Conservation (phyloP, 495 filamentous ascomycete genomes). For the Annulohypoxylon maeteangense region DNA sequence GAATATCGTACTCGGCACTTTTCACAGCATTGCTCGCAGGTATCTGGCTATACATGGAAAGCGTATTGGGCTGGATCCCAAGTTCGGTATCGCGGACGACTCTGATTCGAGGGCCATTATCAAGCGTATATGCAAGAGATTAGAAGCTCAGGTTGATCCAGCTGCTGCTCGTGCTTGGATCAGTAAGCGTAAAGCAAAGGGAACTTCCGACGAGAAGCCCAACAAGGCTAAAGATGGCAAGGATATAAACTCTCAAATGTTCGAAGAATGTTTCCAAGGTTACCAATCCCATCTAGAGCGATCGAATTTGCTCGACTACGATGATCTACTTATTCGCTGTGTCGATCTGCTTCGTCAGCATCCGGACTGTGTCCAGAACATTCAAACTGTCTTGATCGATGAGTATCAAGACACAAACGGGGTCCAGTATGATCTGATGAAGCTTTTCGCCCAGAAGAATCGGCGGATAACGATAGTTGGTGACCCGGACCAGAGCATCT, state of each 20-base stretch:
- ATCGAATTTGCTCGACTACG: conserved; percentile 92
- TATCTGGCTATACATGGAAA: conserved; percentile 89
- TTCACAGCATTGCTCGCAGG: conserved; percentile 90
- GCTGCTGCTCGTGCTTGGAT: conserved; percentile 77
- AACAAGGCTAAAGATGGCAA: conserved; percentile 56
- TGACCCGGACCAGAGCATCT: conserved; percentile 98
- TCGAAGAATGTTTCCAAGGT: conserved; percentile 77
- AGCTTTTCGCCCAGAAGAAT: conserved; percentile 77
- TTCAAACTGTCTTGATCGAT: conserved; percentile 93
- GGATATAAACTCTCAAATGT: conserved; percentile 73
- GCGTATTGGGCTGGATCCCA: conserved; percentile 80
- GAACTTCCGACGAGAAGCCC: conserved; percentile 54
- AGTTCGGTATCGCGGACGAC: conserved; percentile 94
- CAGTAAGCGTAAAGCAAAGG: conserved; percentile 85
- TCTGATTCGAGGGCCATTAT: conserved; percentile 81
- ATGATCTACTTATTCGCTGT: conserved; percentile 89
- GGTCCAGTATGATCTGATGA: conserved; percentile 96
- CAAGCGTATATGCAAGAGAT: conserved; percentile 82
- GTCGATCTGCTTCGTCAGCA: conserved; percentile 79
- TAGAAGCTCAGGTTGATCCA: conserved; percentile 74
- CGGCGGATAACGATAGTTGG: conserved; percentile 92
- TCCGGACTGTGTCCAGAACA: conserved; percentile 88
- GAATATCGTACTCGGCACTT: conserved; percentile 89
- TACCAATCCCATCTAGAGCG: conserved; percentile 79
- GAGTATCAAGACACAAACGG: conserved; percentile 98